Base-by-base conservation (phyloP, 495 filamentous ascomycete species). In the Lineolata rhizophorae region DNA sequence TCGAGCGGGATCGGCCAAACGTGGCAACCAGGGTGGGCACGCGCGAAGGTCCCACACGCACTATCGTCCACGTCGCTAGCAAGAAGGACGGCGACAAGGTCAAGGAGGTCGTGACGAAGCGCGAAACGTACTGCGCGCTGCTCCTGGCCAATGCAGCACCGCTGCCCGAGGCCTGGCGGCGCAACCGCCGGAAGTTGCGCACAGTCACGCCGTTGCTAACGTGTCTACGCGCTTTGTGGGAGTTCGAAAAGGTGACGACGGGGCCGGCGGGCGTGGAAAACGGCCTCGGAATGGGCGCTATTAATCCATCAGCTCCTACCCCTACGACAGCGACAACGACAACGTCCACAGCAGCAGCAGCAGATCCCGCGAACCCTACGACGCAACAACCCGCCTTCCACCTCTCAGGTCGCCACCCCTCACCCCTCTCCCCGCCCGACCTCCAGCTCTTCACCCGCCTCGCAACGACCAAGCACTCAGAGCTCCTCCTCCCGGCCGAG, bases 21-120 rank as follows among this genome's bases (percentile, higher is more conserved):
- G 47, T 73, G 2, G 41, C 62, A 1, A 80, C 87, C 1, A 34
- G 51, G 3, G 44, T 70, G 4, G 66, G 69, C 13, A 43, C 60
- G 0, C 87, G 95, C 44, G 73, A 79, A 0, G 56, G 5, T 4
- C 15, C 62, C 16, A 94, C 87, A 10, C 67, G 90, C 18, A 72
- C 67, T 38, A 60, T 94, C 24, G 50, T 85, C 6, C 58, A 66
- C 17, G 68, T 76, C 18, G 61, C 67, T 10, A 72, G 65, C 22
- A 85, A 80, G 45, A 70, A 70, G 36, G 75, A 85, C 39, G 62
- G 61, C 17, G 53, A 53, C 5, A 84, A 82, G 50, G 51, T 56
- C n/a, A 68, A 75, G 18, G 87, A 97, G 43, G 67, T 87, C 48
- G 84, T 94, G 28, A 91, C 76, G 26, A 95, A 95, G 55, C 64